Percentiles rank a stretch among this genome's conserved stretches.
These are phyloP conservation scores for Taphrina confusa DNA, from an alignment of 1,139 yeast genomes.

Conservation along the genomic window DNA sequence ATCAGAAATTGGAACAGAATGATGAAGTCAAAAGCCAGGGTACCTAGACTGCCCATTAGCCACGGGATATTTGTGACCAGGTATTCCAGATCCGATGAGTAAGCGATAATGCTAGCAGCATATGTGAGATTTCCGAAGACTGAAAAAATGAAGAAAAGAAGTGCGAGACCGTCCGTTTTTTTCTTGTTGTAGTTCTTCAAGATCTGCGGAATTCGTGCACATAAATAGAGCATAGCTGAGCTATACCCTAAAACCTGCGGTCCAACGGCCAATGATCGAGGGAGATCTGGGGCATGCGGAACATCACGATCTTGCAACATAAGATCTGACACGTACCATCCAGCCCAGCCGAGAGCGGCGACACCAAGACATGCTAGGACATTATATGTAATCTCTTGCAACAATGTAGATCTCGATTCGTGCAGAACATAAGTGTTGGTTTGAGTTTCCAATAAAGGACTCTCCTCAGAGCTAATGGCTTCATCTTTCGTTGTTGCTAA, in stretches of 20 bases:
- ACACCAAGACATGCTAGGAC: constrained; percentile 13
- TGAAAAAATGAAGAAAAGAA: constrained; percentile 72
- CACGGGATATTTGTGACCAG: constrained; percentile 15
- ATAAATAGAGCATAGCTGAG: constrained; percentile 68
- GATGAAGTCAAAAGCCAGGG: constrained; percentile 20
- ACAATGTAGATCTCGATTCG: background rate
- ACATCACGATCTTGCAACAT: background rate
- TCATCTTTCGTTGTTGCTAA: background rate
- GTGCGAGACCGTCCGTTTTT: constrained; percentile 68
- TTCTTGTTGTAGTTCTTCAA: constrained; percentile 66
- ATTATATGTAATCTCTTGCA: constrained; percentile 6
- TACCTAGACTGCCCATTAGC: constrained; percentile 30
- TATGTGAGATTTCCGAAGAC: constrained; percentile 77
- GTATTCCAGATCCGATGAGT: constrained; percentile 3
- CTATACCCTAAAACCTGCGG: constrained; percentile 71
- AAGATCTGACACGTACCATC: constrained; percentile 37
- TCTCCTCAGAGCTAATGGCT: background rate
- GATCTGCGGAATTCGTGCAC: constrained; percentile 80
- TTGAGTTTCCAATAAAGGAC: constrained; percentile 8
- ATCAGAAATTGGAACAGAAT: constrained; percentile 21
- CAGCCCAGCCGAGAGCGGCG: constrained; percentile 8
- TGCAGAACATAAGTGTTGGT: background rate
- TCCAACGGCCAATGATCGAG: constrained; percentile 45
- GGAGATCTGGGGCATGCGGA: constrained; percentile 36
- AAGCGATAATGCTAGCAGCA: constrained; percentile 64